Base-by-base conservation (phyloP, 208 protist species). In the Leptomonas seymouri region DNA sequence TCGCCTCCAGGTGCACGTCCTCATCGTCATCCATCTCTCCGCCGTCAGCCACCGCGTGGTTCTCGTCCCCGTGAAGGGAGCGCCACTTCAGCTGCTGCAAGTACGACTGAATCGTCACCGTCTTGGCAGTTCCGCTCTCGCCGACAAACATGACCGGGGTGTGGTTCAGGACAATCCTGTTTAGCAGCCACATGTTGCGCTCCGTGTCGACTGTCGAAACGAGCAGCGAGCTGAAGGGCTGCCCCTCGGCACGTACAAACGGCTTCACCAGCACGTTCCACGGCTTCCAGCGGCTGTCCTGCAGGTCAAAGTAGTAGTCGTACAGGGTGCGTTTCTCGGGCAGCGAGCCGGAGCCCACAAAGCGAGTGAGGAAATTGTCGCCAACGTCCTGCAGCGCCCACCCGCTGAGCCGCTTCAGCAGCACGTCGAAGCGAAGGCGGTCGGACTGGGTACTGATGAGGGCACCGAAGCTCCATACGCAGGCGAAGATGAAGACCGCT, bases 151-250 rank as follows among this genome's bases (percentile, higher is more conserved):
- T 81, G 23, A 99, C 87, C 42, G 98, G 97, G 8, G 78, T 94
- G 61, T 93, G 81, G 57, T 93, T 91, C 23, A 93, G 75, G 16
- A 99, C 82, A 59, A 99, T 87, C 63, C 91, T 85, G 55, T 99
- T 92, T 4, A 99, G 85, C 15, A 99, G 80, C 87, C 89, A 99
- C 74, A 94, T 98, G 78, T 97, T 98, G n/a, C 98, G 85, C 71
- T 99, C 98, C 45, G 98, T 99, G 82, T 99, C 99, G 8, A 98
- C 87, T 0, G 98, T 99, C 1, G 98, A 98, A 15, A 99, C 98
- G 23, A 99, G 86, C 21, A 99, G 97, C 7, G 86, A 90, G 63
- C 91, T 97, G 86, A 99, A 99, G 74, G 94, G 86, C 61, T 87
- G 69, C 12, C 87, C 89, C 0, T 83, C 61, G 14, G 87, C 85